Base-by-base conservation (phyloP, 345 rosid species). In the Camelina laxa region DNA sequence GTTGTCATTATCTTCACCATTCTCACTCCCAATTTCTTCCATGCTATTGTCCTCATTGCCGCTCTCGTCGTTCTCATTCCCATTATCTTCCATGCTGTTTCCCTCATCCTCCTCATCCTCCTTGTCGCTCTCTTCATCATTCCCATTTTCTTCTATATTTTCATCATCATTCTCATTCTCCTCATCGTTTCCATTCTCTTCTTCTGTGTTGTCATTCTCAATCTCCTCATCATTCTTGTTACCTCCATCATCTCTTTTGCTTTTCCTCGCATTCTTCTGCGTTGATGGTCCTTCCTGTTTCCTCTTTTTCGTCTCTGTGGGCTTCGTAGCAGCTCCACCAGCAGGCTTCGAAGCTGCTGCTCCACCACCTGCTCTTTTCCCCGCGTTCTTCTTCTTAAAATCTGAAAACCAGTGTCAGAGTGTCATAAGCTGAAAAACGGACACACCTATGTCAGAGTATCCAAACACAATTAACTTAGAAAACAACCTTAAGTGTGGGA, bases 301-400 rank as follows among this genome's bases (percentile, higher is more conserved):
- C 79, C 82, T 84, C 80, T 84, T 88, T 31, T 84, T 81, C 9
- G 76, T 74, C 65, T 88, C 92, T 70, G 65, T 81, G 17, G 77
- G 79, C 82, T 77, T 80, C 0, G 58, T 17, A 41, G 63, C 50
- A 39, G 84, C 70, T 76, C 78, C 88, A 11, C 59, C 39, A 31
- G 8, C 63, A 17, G 72, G 19, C 15, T 62, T 72, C 3, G 57
- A 39, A 38, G 54, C 49, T 44, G 84, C 38, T 47, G 84, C 68
- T 76, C 79, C 92, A 13, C 24, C 61, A 47, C 5, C 50, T 3
- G 80, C 88, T 74, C 76, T 90, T 75, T 88, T 91, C 30, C 71
- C 87, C 7, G 87, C 86, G 62, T 82, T 92, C 71, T 86, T 88
- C 84, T 77, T 83, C 77, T 78, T 87, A 66, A 87, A 92, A 56